Percentiles rank a stretch among this genome's conserved stretches.
Conservation (phyloP, 164 flowering plant genomes). For the Aristolochia californica region DNA sequence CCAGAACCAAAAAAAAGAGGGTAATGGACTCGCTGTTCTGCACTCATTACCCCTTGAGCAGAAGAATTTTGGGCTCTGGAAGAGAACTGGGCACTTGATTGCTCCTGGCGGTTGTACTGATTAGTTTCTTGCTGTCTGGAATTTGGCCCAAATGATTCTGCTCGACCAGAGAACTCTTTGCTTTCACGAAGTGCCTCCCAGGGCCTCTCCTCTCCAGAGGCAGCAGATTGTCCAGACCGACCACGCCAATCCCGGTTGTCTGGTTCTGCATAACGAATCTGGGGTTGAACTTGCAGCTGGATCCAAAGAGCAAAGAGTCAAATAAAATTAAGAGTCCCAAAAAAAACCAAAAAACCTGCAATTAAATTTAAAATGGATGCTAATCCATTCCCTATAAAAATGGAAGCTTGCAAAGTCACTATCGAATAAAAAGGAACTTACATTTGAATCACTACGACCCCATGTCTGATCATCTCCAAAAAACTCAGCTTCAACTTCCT, state of each 20-base stretch:
- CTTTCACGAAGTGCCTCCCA: constrained; percentile 54
- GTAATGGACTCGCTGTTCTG: background rate
- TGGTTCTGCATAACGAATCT: constrained; percentile 63
- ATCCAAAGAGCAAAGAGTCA: constrained; percentile 1
- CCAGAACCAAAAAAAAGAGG: too few species aligned
- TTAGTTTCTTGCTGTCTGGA: constrained; percentile 43
- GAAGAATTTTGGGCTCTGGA: constrained; percentile 45
- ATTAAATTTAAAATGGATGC: background rate
- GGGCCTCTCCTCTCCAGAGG: constrained; percentile 59
- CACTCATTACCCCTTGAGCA: constrained; percentile 46
- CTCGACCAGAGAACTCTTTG: constrained; percentile 32
- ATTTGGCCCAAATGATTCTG: constrained; percentile 18
- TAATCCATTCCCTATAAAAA: too few species aligned
- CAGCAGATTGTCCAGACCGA: constrained; percentile 40
- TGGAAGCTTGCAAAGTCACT: too few species aligned
- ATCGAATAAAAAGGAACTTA: too few species aligned
- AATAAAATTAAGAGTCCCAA: too few species aligned
- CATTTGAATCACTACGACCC: constrained; percentile 57
- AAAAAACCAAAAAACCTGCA: too few species aligned
- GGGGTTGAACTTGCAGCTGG: constrained; percentile 40
- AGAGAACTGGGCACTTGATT: constrained; percentile 39
- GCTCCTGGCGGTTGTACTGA: constrained; percentile 54
- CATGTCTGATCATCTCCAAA: constrained; percentile 73
- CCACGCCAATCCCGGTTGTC: constrained; percentile 94
- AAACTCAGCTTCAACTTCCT: constrained; percentile 62